Evolutionary conservation across 192 early-diverging fungal species (phyloP), one percentile per base, ranked within the genome.

Genomic region (Paraglomus brasilianum): DNA sequence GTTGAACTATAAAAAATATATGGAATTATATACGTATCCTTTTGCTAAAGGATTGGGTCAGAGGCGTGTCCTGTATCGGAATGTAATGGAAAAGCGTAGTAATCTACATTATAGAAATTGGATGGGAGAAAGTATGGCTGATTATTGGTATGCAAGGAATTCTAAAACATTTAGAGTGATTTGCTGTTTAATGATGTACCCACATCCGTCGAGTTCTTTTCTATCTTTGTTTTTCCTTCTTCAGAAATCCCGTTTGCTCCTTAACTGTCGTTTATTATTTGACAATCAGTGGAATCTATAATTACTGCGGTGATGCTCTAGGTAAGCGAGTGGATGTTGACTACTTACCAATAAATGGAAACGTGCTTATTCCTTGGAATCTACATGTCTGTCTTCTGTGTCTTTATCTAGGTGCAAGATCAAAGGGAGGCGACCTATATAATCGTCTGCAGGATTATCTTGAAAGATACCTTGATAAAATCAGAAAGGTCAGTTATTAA

Each of bases 21-120:
- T 95, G 86, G 78, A 88, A 50, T 81, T 92, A 17, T 92, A 93
- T 79, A 93, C 94, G 93, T 94, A 89, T 53, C 43, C 48, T 66
- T 67, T 43, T 62, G 60, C 41, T 21, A 45, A 8, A 44, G 41
- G 30, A 41, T 24, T 41, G 19, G 39, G 10, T 57, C 17, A 40
- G n/a, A n/a, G n/a, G n/a, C n/a, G n/a, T n/a, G n/a, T n/a, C n/a
- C 24, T 47, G 39, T 30, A 62, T 5, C 53, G 53, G 4, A 49
- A n/a, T 49, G 14, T 22, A 56, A 17, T 6, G n/a, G n/a, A 49
- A 1, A 40, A 40, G 63, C 6, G 17, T n/a, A 70, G n/a, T n/a
- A n/a, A n/a, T n/a, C n/a, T n/a, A n/a, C n/a, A n/a, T n/a, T n/a
- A 14, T 15, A 70, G 11, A 56, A 56, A 2, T 21, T 30, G 14